Conservation (phyloP, 768 basidiomycete species). For the Xanthoconium stramineum region DNA sequence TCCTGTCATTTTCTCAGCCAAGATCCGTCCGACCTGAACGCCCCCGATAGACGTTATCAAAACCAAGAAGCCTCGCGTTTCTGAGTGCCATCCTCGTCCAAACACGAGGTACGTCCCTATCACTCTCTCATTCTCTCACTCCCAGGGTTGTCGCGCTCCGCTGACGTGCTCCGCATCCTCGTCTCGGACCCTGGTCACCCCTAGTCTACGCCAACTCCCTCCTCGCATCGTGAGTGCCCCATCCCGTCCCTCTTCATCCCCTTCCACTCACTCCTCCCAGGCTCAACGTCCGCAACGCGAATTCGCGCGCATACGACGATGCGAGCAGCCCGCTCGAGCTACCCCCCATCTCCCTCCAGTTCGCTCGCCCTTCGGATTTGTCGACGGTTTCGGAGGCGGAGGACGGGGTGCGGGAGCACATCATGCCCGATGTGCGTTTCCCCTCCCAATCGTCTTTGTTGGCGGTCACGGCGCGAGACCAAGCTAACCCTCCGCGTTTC, state of each 20-base stretch:
- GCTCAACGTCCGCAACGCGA: constrained; percentile 27
- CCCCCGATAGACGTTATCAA: constrained; percentile 13
- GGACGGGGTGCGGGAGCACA: neutral
- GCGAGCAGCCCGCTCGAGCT: constrained; percentile 5
- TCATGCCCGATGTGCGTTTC: neutral
- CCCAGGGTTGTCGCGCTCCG: neutral
- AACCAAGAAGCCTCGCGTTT: constrained; percentile 20
- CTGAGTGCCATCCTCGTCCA: constrained; percentile 22
- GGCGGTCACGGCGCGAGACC: neutral
- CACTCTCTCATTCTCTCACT: neutral
- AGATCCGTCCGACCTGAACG: too few relatives aligned
- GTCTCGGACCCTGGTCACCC: neutral
- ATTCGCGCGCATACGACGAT: constrained; percentile 11
- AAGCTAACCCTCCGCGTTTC: neutral
- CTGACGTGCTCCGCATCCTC: too few relatives aligned
- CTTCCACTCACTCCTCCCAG: neutral
- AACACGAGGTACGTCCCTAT: constrained; percentile 21
- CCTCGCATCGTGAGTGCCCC: constrained; percentile 22
- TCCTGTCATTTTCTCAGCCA: neutral
- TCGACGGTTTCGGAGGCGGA: neutral
- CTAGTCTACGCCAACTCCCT: constrained; percentile 31
- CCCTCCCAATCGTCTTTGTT: neutral
- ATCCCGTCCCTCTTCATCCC: neutral
- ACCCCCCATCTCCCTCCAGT: constrained; percentile 20
- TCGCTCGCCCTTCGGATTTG: constrained; percentile 18